Evolutionary conservation across 352 stramenopile species (phyloP).

Genomic region (Pythium vanterpoolii): DNA sequence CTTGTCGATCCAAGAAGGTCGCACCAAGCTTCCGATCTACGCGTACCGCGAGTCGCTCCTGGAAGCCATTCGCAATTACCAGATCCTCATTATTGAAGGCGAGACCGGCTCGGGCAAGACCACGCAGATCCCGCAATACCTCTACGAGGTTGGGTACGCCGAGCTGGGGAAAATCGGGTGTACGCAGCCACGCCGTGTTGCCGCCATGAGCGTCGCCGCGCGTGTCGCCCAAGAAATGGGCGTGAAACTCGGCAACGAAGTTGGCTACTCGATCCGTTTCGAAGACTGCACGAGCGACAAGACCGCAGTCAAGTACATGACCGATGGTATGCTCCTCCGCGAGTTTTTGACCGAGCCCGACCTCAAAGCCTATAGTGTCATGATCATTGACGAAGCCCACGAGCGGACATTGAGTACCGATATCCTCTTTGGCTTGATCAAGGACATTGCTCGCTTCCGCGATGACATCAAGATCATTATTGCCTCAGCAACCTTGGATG

Average conservation of each 20-base stretch:
- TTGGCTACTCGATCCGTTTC: conserved; percentile 99
- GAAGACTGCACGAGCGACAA: conserved; percentile 92
- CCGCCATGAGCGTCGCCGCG: conserved; percentile 98
- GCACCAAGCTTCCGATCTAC: conserved; percentile 97
- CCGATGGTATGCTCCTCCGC: conserved; percentile 95
- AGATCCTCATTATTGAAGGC: conserved; percentile 83
- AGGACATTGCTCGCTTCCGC: conserved; percentile 94
- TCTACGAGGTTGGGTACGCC: conserved; percentile 96
- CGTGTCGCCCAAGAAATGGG: conserved; percentile 99
- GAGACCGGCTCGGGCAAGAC: conserved; percentile 97
- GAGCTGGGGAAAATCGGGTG: conserved; percentile 96
- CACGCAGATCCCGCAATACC: conserved; percentile 99
- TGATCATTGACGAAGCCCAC: conserved; percentile 98
- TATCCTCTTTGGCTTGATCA: conserved; percentile 97
- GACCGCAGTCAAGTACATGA: conserved; percentile 85
- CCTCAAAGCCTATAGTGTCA: conserved; percentile 94
- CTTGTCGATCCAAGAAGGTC: conserved; percentile 93
- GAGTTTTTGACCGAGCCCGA: conserved; percentile 97
- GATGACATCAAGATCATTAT: conserved; percentile 98
- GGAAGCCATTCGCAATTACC: conserved; percentile 94
- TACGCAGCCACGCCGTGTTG: conserved; percentile 95
- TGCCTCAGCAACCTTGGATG: conserved; percentile 98
- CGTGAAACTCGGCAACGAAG: conserved; percentile 94
- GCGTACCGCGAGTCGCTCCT: conserved; percentile 98
- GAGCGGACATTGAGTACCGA: conserved; percentile 97